Percentiles rank a stretch among this genome's conserved stretches.
Conservation (phyloP, 495 filamentous ascomycete species). For the Lophiotrema nucula region DNA sequence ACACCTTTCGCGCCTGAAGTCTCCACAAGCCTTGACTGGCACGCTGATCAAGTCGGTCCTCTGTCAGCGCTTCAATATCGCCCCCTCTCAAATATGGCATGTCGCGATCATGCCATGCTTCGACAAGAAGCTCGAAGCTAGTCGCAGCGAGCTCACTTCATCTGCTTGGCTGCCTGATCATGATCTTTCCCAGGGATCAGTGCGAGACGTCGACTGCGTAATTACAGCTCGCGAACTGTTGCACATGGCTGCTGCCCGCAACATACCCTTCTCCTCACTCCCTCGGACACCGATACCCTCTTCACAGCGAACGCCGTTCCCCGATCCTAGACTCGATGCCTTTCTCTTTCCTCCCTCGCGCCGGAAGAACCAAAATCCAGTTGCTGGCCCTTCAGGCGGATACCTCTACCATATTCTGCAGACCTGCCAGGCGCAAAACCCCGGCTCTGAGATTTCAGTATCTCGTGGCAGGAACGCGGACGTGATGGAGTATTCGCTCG, state of each 20-base stretch:
- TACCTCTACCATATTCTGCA: conserved; percentile 80
- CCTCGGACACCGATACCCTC: conserved; percentile 53
- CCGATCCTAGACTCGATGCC: conserved; percentile 62
- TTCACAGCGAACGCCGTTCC: conserved; percentile 53
- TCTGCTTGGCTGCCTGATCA: conserved; percentile 58
- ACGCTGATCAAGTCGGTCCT: conserved; percentile 84
- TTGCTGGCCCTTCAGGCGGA: conserved; percentile 78
- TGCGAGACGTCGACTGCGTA: conserved; percentile 93
- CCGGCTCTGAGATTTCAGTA: conserved; percentile 64
- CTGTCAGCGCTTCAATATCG: conserved; percentile 64
- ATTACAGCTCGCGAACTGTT: conserved; percentile 93
- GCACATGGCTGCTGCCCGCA: conserved; percentile 76
- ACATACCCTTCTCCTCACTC: conserved; percentile 68
- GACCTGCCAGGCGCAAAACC: conserved; percentile 65
- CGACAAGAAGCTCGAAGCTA: conserved; percentile 97
- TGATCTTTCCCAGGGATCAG: conserved; percentile 49
- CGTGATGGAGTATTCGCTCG: conserved; percentile 76
- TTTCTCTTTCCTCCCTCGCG: conserved; percentile 63
- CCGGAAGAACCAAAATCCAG: conserved; percentile 34
- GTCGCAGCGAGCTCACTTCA: conserved; percentile 86
- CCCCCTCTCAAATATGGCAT: conserved; percentile 85
- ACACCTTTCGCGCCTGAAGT: conserved; percentile 87
- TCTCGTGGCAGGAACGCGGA: conserved; percentile 83
- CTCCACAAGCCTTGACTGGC: conserved; percentile 86
- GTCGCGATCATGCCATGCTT: conserved; percentile 97